A percentile compares a stretch with the other conserved stretches of the same genome.
Conservation (phyloP, 805 yeast genomes). For the Lipomyces kockii region DNA sequence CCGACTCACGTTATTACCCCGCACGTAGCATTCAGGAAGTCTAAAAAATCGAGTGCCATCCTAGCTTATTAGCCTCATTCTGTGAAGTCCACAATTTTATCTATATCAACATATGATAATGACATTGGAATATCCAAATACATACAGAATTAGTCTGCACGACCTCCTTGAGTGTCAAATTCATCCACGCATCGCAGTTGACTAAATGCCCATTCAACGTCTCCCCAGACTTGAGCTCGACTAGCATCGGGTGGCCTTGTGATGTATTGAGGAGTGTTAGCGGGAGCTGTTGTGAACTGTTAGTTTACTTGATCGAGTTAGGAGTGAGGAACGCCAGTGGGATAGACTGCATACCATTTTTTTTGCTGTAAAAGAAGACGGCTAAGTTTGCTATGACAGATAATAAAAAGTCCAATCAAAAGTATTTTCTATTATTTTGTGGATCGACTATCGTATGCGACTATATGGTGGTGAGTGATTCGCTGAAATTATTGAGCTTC, state of each 20-base stretch:
- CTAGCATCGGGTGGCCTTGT: slow-evolving; percentile 82
- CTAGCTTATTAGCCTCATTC: slow-evolving; percentile 36
- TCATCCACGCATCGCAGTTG: slow-evolving; percentile 96
- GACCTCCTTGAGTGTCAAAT: slow-evolving; percentile 78
- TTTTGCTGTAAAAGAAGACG: background rate
- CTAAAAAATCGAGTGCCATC: slow-evolving; percentile 66
- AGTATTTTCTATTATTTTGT: background rate
- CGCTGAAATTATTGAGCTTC: too few relatives aligned
- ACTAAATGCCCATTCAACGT: slow-evolving; percentile 80
- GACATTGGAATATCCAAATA: background rate
- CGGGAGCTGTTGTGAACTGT: slow-evolving; percentile 65
- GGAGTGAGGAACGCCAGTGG: too few relatives aligned
- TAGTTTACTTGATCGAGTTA: background rate
- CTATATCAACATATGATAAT: background rate
- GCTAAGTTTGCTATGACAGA: background rate
- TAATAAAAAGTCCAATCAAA: background rate
- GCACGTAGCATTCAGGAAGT: slow-evolving; percentile 74
- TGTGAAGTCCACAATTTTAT: background rate
- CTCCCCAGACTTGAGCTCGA: slow-evolving; percentile 91
- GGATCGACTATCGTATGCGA: background rate
- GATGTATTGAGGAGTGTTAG: slow-evolving; percentile 87
- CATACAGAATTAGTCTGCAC: slow-evolving; percentile 57
- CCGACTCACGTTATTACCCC: slow-evolving; percentile 72
- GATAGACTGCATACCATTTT: background rate
- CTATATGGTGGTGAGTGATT: too few relatives aligned